Evolutionary conservation across 73 alveolate genomes (phyloP).

Genomic region (Paraurostyla sp.): DNA sequence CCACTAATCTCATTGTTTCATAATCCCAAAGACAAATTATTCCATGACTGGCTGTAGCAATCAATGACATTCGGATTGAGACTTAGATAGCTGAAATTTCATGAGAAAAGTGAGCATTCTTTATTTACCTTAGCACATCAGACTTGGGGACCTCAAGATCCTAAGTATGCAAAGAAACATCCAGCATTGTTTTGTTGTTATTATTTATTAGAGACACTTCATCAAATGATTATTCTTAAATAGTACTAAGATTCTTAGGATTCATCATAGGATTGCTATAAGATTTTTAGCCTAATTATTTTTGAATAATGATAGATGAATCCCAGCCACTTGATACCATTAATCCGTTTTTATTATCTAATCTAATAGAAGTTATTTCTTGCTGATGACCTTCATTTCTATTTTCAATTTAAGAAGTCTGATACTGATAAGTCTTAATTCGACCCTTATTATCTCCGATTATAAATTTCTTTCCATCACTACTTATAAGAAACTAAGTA

Average conservation of each 20-base stretch:
- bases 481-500: slow-evolving; percentile 29
- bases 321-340: slow-evolving; percentile 69
- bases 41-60: slow-evolving; percentile 71
- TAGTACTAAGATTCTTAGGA: neutral
- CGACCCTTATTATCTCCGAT: slow-evolving; percentile 74
- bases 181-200: neutral
- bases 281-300: slow-evolving; percentile 1
- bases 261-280: neutral
- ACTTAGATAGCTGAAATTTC: slow-evolving; percentile 52
- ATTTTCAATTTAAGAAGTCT: slow-evolving; percentile 37
- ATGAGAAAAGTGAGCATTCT: slow-evolving; percentile 68
- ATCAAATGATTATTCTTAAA: neutral
- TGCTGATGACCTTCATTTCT: slow-evolving; percentile 42
- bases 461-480: slow-evolving; percentile 62
- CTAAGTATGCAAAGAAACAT: too few relatives aligned
- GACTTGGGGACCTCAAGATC: slow-evolving; percentile 25
- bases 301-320: slow-evolving; percentile 48
- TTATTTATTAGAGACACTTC: neutral
- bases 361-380: slow-evolving; percentile 58
- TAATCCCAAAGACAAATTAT: slow-evolving; percentile 69
- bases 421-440: slow-evolving; percentile 50
- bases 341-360: slow-evolving; percentile 59
- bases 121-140: slow-evolving; percentile 30
- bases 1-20: slow-evolving; percentile 60
- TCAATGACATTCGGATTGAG: slow-evolving; percentile 38